phyloP scores from a whole-genome alignment of 495 filamentous ascomycete species.

The Recurvomyces mirabilis region DNA sequence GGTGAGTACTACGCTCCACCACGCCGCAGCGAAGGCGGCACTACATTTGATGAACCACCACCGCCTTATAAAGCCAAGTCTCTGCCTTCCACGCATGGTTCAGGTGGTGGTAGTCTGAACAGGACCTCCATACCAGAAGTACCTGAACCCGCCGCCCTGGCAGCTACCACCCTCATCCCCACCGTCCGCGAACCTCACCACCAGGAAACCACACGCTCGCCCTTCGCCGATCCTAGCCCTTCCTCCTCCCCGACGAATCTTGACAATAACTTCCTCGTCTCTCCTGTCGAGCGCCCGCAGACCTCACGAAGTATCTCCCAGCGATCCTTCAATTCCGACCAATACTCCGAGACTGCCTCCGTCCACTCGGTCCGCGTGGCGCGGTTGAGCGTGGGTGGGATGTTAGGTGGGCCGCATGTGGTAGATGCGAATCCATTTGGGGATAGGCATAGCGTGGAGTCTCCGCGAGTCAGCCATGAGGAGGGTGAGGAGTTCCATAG shows the following conservation, averaged over 20 bases:
- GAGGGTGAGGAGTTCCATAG: too few relatives aligned
- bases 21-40: background rate
- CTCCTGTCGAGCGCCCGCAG: background rate
- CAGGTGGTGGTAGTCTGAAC: background rate
- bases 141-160: background rate
- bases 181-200: background rate
- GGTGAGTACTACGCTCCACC: constrained; percentile 1
- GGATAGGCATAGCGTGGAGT: too few relatives aligned
- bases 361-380: constrained; percentile 5
- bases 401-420: too few relatives aligned
- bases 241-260: background rate
- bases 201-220: background rate
- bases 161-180: background rate
- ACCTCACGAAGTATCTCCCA: background rate
- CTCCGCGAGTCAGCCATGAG: too few relatives aligned
- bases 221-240: background rate
- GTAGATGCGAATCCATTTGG: too few relatives aligned
- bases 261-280: background rate
- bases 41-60: background rate
- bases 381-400: constrained; percentile 1
- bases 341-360: constrained; percentile 4
- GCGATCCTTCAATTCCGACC: background rate
- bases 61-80: background rate
- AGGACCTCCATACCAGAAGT: background rate
- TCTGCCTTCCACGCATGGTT: too few relatives aligned